These are phyloP conservation scores for Metarhizium rileyi DNA, from an alignment of 2,329 filamentous ascomycete species.

Conservation along the genomic window DNA sequence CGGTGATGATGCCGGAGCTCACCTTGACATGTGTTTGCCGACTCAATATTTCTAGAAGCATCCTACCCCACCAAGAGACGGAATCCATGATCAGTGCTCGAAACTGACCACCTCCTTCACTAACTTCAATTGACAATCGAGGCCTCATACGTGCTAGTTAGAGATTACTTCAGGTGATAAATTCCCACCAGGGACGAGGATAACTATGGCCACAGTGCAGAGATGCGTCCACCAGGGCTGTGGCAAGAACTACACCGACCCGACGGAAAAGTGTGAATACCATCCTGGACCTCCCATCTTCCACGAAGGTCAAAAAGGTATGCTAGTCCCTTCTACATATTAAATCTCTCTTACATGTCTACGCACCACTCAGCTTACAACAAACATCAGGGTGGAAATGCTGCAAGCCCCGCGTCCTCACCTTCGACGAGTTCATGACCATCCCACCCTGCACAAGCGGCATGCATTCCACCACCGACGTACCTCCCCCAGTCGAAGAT, in stretches of 20 bases:
- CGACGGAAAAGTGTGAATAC: slow-evolving; percentile 77
- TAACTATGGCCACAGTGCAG: slow-evolving; percentile 45
- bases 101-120: neutral
- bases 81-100: neutral
- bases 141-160: too few relatives aligned
- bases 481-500: slow-evolving; percentile 52
- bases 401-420: slow-evolving; percentile 93
- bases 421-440: slow-evolving; percentile 93
- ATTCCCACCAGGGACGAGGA: neutral
- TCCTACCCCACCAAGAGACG: slow-evolving; percentile 23
- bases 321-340: slow-evolving; percentile 3
- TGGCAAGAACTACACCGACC: slow-evolving; percentile 75
- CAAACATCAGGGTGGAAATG: slow-evolving; percentile 81
- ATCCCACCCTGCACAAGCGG: slow-evolving; percentile 91
- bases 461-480: slow-evolving; percentile 81
- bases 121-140: neutral
- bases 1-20: slow-evolving; percentile 19
- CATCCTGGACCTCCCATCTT: slow-evolving; percentile 92
- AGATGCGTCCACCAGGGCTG: slow-evolving; percentile 98
- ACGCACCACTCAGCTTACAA: neutral
- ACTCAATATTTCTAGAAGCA: slow-evolving; percentile 28
- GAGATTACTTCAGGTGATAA: neutral
- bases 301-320: slow-evolving; percentile 98
- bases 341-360: neutral
- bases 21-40: neutral